A percentile compares a stretch with the other conserved stretches of the same genome.
phyloP scores from a whole-genome alignment of 208 protist species.

The Crithidia bombi region DNA sequence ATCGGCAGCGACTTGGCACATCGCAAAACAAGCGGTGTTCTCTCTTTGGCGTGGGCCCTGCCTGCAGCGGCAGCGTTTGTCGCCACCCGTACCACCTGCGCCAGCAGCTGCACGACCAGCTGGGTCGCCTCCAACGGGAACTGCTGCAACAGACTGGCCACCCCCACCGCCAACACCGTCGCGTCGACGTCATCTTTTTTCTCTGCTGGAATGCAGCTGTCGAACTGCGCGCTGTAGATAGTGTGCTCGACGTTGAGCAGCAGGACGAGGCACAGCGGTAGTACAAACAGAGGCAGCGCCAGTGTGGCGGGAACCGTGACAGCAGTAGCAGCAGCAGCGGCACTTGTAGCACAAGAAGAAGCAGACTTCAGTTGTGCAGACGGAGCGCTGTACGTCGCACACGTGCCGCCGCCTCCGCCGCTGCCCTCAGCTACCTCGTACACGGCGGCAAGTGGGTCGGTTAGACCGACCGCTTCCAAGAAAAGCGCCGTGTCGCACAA shows the following conservation, averaged over 20 bases:
- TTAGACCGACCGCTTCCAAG: slow-evolving; percentile 20
- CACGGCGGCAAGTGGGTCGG: slow-evolving; percentile 19
- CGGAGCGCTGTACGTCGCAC: background rate
- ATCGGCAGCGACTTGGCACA: slow-evolving; percentile 21
- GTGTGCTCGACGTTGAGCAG: slow-evolving; percentile 61
- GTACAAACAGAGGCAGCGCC: slow-evolving; percentile 71
- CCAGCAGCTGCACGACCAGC: slow-evolving; percentile 83
- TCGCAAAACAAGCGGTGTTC: slow-evolving; percentile 14
- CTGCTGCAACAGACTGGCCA: slow-evolving; percentile 93
- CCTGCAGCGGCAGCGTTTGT: background rate
- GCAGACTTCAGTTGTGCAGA: background rate
- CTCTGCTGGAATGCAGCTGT: slow-evolving; percentile 52
- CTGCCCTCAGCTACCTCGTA: slow-evolving; percentile 19
- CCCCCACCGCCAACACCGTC: slow-evolving; percentile 84
- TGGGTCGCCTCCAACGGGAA: slow-evolving; percentile 87
- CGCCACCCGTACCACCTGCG: slow-evolving; percentile 63
- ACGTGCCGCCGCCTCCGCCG: background rate
- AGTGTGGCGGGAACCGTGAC: slow-evolving; percentile 38
- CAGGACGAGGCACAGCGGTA: slow-evolving; percentile 83
- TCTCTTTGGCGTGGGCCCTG: slow-evolving; percentile 8
- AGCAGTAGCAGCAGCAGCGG: background rate
- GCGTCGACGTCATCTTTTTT: slow-evolving; percentile 79
- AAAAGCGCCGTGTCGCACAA: slow-evolving; percentile 23
- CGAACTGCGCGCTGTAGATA: slow-evolving; percentile 59
- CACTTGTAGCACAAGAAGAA: background rate